These are phyloP conservation scores for Ambrosiella beaveri DNA, from an alignment of 2,329 filamentous ascomycete species.

Conservation along the genomic window DNA sequence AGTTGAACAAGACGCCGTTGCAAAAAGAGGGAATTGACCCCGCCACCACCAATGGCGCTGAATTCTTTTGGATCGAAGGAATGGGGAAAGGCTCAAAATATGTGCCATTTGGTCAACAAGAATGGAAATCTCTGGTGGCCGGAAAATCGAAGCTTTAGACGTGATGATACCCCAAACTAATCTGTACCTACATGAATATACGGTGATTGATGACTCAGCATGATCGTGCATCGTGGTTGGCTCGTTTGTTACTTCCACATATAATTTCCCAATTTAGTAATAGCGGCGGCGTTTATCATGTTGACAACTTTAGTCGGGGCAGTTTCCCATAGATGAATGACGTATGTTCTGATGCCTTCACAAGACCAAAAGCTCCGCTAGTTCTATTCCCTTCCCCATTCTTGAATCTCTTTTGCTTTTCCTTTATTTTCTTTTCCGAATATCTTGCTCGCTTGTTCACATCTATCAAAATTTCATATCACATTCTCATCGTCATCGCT, in stretches of 20 bases:
- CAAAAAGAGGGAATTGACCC: conserved; percentile 7
- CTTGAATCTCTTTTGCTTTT: background rate
- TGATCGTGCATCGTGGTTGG: background rate
- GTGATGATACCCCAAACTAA: background rate
- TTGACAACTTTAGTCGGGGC: too few species aligned
- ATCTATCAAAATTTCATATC: background rate
- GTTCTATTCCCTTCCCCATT: background rate
- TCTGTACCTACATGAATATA: background rate
- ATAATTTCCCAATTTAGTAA: background rate
- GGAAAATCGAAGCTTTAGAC: conserved; percentile 53
- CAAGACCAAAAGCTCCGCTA: too few species aligned
- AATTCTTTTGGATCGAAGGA: conserved; percentile 6
- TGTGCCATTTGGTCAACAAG: conserved; percentile 43
- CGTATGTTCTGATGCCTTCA: too few species aligned
- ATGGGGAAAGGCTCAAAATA: conserved; percentile 39
- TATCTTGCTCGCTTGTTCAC: background rate
- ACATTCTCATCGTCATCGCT: background rate
- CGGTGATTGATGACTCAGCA: background rate
- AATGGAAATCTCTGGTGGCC: conserved; percentile 51
- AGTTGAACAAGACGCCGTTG: conserved; percentile 47
- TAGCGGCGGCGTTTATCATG: background rate
- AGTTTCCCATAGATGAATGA: too few species aligned
- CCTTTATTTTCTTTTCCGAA: background rate
- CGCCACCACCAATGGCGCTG: background rate
- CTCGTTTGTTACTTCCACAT: background rate